Conservation (phyloP, 2,329 filamentous ascomycete species). For the Colletotrichum musicola region DNA sequence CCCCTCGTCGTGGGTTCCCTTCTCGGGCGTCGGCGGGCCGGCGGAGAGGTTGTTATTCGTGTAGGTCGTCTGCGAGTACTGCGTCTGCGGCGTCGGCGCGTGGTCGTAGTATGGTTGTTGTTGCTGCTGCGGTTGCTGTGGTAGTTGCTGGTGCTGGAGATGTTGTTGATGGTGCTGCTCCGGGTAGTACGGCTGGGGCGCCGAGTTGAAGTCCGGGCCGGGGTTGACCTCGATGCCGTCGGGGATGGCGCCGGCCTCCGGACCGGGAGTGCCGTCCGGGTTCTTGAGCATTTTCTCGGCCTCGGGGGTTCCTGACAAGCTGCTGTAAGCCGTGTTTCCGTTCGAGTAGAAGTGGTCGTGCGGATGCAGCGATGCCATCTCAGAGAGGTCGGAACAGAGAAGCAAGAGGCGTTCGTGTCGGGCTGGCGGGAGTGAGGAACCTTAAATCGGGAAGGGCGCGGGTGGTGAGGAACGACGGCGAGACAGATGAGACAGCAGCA, state of each 20-base stretch:
- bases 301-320: slow-evolving; percentile 22
- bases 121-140: background rate
- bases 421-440: background rate
- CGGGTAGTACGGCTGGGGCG: slow-evolving; percentile 26
- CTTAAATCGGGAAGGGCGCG: background rate
- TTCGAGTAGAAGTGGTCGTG: slow-evolving; percentile 22
- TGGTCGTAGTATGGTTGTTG: slow-evolving; percentile 22
- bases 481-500: background rate
- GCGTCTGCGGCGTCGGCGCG: slow-evolving; percentile 5
- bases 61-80: slow-evolving; percentile 23
- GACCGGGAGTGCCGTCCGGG: slow-evolving; percentile 13
- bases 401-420: background rate
- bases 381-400: background rate
- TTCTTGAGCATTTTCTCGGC: slow-evolving; percentile 36
- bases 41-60: background rate
- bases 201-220: slow-evolving; percentile 18
- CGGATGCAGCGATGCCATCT: slow-evolving; percentile 28
- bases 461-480: background rate
- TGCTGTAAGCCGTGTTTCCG: slow-evolving; percentile 9
- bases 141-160: background rate
- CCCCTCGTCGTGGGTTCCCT: background rate
- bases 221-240: slow-evolving; percentile 29
- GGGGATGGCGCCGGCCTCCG: slow-evolving; percentile 28
- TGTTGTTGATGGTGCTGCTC: slow-evolving; percentile 13
- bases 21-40: background rate